Conservation (phyloP, 2,329 filamentous ascomycete genomes). For the Claviceps sp. region DNA sequence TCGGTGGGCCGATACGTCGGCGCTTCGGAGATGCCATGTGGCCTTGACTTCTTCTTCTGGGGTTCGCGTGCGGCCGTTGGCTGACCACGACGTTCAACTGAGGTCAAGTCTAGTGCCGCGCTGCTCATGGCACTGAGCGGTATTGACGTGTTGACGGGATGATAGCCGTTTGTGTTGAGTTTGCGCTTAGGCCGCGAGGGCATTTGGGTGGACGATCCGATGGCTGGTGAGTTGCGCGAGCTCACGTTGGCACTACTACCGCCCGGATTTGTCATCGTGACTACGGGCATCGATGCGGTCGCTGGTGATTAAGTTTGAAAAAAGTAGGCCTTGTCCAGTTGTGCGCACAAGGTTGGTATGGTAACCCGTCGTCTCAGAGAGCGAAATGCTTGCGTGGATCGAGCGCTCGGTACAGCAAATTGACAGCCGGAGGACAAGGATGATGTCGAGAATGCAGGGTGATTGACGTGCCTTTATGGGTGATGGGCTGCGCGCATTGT, state of each 20-base stretch:
- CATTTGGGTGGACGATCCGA: conserved; percentile 22
- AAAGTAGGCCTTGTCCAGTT: conserved; percentile 5
- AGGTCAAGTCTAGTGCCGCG: conserved; percentile 64
- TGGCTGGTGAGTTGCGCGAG: conserved; percentile 38
- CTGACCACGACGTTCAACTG: conserved; percentile 83
- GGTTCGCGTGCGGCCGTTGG: conserved; percentile 63
- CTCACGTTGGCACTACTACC: conserved; percentile 33
- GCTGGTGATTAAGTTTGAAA: conserved; percentile 18
- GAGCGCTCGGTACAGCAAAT: background rate
- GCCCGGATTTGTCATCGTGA: conserved; percentile 22
- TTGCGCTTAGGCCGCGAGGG: conserved; percentile 37
- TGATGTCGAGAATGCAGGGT: background rate
- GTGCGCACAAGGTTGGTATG: background rate
- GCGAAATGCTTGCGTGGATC: background rate
- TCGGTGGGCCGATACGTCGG: conserved; percentile 82
- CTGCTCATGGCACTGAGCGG: conserved; percentile 44
- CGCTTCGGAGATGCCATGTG: conserved; percentile 77
- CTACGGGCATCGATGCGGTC: conserved; percentile 25
- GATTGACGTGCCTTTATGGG: conserved; percentile 6
- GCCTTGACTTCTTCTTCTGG: conserved; percentile 62
- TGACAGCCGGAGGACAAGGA: conserved; percentile 2
- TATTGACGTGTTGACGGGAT: conserved; percentile 34
- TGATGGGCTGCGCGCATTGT: conserved; percentile 11
- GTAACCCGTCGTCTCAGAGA: background rate
- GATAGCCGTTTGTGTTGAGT: conserved; percentile 39